phyloP scores from a whole-genome alignment of 805 yeast genomes.

The Jamesozyma gamospora region DNA sequence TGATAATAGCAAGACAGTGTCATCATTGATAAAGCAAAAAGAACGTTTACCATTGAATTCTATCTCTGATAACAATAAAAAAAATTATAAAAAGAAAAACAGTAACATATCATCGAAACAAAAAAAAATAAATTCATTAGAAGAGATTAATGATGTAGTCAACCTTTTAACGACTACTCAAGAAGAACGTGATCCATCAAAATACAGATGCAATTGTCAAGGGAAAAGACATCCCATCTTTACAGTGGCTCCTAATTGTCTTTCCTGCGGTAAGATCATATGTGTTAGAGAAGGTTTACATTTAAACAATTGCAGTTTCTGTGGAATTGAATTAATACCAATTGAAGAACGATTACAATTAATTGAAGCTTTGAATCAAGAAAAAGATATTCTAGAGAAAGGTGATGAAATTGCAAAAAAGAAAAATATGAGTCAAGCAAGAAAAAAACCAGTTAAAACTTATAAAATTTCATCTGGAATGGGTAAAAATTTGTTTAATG shows the following conservation, averaged over 20 bases:
- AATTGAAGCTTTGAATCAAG: constrained; percentile 40
- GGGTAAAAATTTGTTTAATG: constrained; percentile 54
- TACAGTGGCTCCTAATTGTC: constrained; percentile 85
- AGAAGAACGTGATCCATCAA: constrained; percentile 12
- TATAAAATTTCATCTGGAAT: constrained; percentile 51
- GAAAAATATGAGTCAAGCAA: constrained; percentile 9
- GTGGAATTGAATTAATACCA: constrained; percentile 60
- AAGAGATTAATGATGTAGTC: constrained; percentile 57
- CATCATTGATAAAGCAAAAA: not conserved
- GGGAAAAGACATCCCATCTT: constrained; percentile 82
- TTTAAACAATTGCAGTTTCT: constrained; percentile 76
- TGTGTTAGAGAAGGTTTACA: constrained; percentile 72
- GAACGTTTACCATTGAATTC: not conserved
- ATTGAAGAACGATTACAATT: constrained; percentile 53
- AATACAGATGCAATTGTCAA: constrained; percentile 62
- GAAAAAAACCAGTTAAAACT: constrained; percentile 29
- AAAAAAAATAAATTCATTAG: constrained; percentile 44
- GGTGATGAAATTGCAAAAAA: constrained; percentile 12
- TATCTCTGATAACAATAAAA: not conserved
- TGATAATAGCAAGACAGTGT: not conserved
- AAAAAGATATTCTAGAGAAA: constrained; percentile 35
- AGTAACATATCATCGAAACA: constrained; percentile 13
- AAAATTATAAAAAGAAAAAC: not conserved
- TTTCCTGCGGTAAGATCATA: constrained; percentile 88
- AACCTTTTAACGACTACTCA: constrained; percentile 39